Evolutionary conservation across 2,329 filamentous ascomycete genomes (phyloP).

Genomic region (Helicocarpus griseus): DNA sequence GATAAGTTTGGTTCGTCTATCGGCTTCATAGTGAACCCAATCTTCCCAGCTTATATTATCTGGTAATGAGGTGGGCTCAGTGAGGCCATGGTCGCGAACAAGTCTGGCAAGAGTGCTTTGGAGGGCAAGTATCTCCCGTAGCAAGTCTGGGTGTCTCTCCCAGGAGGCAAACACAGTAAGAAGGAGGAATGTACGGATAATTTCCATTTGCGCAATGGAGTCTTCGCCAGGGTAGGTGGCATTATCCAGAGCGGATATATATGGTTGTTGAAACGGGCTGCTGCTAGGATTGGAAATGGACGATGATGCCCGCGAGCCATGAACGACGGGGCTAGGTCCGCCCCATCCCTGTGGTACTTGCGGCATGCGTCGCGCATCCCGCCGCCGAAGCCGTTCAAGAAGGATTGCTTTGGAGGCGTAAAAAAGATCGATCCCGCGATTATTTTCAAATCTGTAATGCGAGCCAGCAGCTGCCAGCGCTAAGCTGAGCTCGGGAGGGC

Average conservation of each 20-base stretch:
- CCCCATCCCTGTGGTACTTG: slow-evolving; percentile 34
- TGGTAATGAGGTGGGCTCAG: slow-evolving; percentile 23
- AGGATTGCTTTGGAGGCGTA: slow-evolving; percentile 48
- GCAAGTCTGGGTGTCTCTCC: slow-evolving; percentile 47
- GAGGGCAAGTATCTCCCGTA: slow-evolving; percentile 48
- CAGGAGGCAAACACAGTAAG: slow-evolving; percentile 53
- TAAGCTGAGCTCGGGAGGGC: slow-evolving; percentile 40
- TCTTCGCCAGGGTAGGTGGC: slow-evolving; percentile 30
- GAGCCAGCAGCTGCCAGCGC: slow-evolving; percentile 43
- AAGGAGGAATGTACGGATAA: slow-evolving; percentile 41
- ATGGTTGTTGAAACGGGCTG: slow-evolving; percentile 35
- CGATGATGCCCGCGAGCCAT: slow-evolving; percentile 32
- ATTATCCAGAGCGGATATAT: slow-evolving; percentile 23
- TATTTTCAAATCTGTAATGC: slow-evolving; percentile 41
- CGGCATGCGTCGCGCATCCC: slow-evolving; percentile 38
- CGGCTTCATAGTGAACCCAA: slow-evolving; percentile 46
- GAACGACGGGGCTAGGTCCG: slow-evolving; percentile 24
- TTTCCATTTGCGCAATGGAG: slow-evolving; percentile 39
- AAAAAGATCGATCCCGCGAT: slow-evolving; percentile 46
- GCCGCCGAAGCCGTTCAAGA: slow-evolving; percentile 41
- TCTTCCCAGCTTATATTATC: slow-evolving; percentile 43
- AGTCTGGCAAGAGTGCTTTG: slow-evolving; percentile 48
- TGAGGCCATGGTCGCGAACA: slow-evolving; percentile 44
- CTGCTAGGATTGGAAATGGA: slow-evolving; percentile 32
- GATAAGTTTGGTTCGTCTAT: slow-evolving; percentile 46